Evolutionary conservation across 495 filamentous ascomycete genomes (phyloP), one percentile per base, ranked within the genome.

Genomic region (Hypomontagnella submonticulosa): DNA sequence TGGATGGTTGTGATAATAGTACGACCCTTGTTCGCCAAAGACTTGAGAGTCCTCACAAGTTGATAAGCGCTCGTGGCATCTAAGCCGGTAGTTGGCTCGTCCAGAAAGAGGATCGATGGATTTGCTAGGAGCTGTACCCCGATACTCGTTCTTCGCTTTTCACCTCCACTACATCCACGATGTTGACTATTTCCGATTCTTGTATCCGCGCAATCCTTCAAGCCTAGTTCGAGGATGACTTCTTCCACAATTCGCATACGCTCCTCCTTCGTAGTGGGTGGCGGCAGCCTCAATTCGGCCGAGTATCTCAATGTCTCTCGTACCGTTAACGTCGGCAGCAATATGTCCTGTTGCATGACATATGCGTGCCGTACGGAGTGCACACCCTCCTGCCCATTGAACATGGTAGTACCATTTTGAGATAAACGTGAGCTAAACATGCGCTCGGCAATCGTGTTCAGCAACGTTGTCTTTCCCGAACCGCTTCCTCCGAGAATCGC

Each of bases 21-120:
- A 32, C 90, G 77, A 5, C 90, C 90, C 66, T 87, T 88, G 37
- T 74, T 73, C 4, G 88, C 87, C 0, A 92, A 77, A 33, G 73
- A 71, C 69, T 91, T 91, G 16, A 92, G 70, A 1, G 89, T 91
- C 32, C 83, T 76, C 0, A 91, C 81, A 4, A 92, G 80, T 59
- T 91, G 88, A 62, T 84, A 92, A n/a, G 90, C 90, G 62, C 85
- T 89, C 10, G 88, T 89, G 6, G 89, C 87, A 75, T 92, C 89
- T 9, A 92, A 76, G 0, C 89, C 89, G 5, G 90, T 91, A 0
- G 90, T 92, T 0, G 90, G 89, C 64, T 92, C 90, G 54, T 92
- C 90, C 11, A 90, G 80, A 66, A 91, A 92, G 7, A 92, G 67
- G 5, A 92, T 84, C 11, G 87, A 90, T 2, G 90, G 89, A 66